Evolutionary conservation across 306 rosid genomes (phyloP).

Genomic region (cucumber (Cucumis sativus)): DNA sequence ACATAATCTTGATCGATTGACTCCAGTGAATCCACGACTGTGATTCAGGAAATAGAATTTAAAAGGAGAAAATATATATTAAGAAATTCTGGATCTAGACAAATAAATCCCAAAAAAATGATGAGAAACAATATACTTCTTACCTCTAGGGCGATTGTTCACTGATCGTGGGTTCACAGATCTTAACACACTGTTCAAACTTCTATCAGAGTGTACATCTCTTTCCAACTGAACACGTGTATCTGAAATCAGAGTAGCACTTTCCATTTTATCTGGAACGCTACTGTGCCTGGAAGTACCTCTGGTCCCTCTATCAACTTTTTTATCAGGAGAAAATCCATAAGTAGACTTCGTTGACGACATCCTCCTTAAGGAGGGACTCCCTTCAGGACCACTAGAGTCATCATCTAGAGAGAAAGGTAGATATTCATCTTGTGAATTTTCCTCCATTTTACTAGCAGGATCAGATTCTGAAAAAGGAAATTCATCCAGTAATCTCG

Average conservation of each 20-base stretch:
- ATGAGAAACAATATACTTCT: conserved; percentile 2
- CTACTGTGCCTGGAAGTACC: conserved; percentile 32
- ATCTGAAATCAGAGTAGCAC: conserved; percentile 12
- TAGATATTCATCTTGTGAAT: conserved; percentile 69
- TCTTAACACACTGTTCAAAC: conserved; percentile 24
- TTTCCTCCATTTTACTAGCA: conserved; percentile 42
- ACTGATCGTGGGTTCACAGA: conserved; percentile 29
- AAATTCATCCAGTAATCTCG: conserved; percentile 44
- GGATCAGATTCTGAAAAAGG: conserved; percentile 30
- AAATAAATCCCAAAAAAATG: conserved; percentile 12
- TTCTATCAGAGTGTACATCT: conserved; percentile 34
- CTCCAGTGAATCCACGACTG: conserved; percentile 65
- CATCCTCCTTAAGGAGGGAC: conserved; percentile 51
- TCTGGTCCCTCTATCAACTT: conserved; percentile 30
- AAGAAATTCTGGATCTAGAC: conserved; percentile 11
- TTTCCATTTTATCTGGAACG: conserved; percentile 36
- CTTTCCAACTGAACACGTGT: conserved; percentile 19
- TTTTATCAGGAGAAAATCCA: conserved; percentile 64
- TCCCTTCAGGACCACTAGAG: conserved; percentile 68
- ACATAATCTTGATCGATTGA: conserved; percentile 95
- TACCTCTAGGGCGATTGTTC: conserved; percentile 48
- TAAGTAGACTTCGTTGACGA: conserved; percentile 58
- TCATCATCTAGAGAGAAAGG: conserved; percentile 87
- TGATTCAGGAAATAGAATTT: conserved; percentile 17
- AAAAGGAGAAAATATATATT: background rate